Evolutionary conservation across 176 grass and related monocot species (phyloP), one percentile per base, ranked within the genome.

Genomic region (Oryza brachyantha): DNA sequence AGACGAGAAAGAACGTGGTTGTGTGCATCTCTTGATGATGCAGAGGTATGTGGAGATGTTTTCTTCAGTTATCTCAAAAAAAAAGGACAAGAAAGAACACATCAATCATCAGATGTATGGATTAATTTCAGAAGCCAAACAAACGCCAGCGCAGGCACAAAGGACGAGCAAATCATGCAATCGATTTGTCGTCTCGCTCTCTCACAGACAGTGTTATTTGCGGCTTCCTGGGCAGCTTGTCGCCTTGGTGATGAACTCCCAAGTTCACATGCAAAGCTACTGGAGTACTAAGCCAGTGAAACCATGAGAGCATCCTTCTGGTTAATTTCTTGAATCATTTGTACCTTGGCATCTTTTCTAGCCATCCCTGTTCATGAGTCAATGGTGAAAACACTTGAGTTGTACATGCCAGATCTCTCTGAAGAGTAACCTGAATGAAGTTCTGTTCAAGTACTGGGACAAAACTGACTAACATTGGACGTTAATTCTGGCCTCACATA

Each of bases 211-310:
- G 83, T 64, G 24, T 5, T 40, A 17, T 72, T 66, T 24, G 76
- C 68, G 45, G 76, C 66, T 79, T 82, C 72, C 45, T 77, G 65
- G 78, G 65, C 32, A 31, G 79, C 26, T 29, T 77, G 66, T 87
- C 73, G 35, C 72, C 59, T 32, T 54, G 75, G 12, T 52, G 48
- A 52, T 34, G 42, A 17, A 5, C 25, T 39, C 10, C 27, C 65
- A 25, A 10, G 58, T 55, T 55, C 72, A 77, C 78, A 64, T 57
- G 72, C 72, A 42, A 48, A 40, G 43, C 32, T 34, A 29, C 10
- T 13, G 54, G 25, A 64, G 29, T 32, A 61, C 52, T 2, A 29
- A 17, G 34, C n/a, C n/a, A 38, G 69, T 21, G 72, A 70, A 55
- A 27, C 72, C 41, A 29, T 14, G 66, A 16, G 35, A 82, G 29